Evolutionary conservation across 768 basidiomycete species (phyloP).

Genomic region (Panus rudis): DNA sequence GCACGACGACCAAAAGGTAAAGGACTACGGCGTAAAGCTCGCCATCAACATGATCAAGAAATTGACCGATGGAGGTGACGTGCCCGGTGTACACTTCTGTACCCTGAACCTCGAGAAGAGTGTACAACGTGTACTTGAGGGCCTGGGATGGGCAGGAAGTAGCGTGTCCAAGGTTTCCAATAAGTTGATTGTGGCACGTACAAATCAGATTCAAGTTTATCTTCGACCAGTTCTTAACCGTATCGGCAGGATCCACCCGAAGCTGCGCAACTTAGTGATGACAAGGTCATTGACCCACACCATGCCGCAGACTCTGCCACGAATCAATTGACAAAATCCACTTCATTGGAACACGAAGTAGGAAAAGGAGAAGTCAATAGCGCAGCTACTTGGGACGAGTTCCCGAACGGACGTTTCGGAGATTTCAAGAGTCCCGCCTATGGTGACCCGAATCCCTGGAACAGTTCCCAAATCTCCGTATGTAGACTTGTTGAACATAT

Average conservation of each 20-base stretch:
- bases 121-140: constrained; percentile 77
- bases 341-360: constrained; percentile 46
- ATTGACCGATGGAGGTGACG: constrained; percentile 45
- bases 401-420: constrained; percentile 97
- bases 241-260: constrained; percentile 9
- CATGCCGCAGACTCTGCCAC: constrained; percentile 60
- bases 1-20: constrained; percentile 92
- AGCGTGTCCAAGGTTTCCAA: constrained; percentile 40
- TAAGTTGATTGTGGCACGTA: constrained; percentile 57
- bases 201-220: no score
- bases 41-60: constrained; percentile 73
- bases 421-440: constrained; percentile 97
- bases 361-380: constrained; percentile 72
- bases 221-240: no score
- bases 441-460: constrained; percentile 75
- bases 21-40: constrained; percentile 87
- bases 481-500: constrained; percentile 12
- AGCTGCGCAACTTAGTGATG: no score
- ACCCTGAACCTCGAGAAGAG: constrained; percentile 98
- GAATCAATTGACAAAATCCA: constrained; percentile 42
- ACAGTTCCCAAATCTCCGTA: constrained; percentile 57
- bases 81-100: constrained; percentile 86
- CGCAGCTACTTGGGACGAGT: constrained; percentile 86
- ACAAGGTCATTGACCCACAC: constrained; percentile 58
- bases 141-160: constrained; percentile 64